Conservation (phyloP, 306 rosid species). For the Vicia sativa region DNA sequence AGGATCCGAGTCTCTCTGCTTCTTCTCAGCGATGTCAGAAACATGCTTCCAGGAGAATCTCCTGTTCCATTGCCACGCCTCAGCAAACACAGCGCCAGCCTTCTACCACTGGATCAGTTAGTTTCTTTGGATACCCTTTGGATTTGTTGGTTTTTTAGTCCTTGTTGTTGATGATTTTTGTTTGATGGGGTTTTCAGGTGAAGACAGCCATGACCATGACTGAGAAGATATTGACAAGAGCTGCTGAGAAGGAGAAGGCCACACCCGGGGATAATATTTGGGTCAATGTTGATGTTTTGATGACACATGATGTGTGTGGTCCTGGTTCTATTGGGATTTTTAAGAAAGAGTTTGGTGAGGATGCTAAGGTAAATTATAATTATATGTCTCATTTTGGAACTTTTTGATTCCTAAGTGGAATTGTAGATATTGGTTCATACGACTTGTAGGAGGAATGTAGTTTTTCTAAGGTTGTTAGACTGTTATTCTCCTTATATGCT, state of each 20-base stretch:
- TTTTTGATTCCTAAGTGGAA: not conserved
- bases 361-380: constrained; percentile 66
- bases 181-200: constrained; percentile 49
- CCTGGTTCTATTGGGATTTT: constrained; percentile 95
- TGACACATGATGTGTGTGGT: constrained; percentile 96
- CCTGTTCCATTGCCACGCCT: constrained; percentile 69
- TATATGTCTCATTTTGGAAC: not conserved
- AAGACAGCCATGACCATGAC: constrained; percentile 94
- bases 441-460: not conserved
- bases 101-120: constrained; percentile 77
- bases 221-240: constrained; percentile 83
- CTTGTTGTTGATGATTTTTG: constrained; percentile 24
- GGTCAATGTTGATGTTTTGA: constrained; percentile 82
- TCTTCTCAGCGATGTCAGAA: constrained; percentile 52
- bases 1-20: constrained; percentile 53
- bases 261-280: constrained; percentile 87
- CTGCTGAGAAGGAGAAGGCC: constrained; percentile 72
- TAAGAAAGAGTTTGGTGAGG: constrained; percentile 88
- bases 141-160: constrained; percentile 10
- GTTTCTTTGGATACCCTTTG: constrained; percentile 9
- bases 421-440: not conserved
- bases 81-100: constrained; percentile 80
- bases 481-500: constrained; percentile 3
- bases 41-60: constrained; percentile 50
- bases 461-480: not conserved